Evolutionary conservation across 352 stramenopile species (phyloP).

Genomic region (Globisporangium middletonii): DNA sequence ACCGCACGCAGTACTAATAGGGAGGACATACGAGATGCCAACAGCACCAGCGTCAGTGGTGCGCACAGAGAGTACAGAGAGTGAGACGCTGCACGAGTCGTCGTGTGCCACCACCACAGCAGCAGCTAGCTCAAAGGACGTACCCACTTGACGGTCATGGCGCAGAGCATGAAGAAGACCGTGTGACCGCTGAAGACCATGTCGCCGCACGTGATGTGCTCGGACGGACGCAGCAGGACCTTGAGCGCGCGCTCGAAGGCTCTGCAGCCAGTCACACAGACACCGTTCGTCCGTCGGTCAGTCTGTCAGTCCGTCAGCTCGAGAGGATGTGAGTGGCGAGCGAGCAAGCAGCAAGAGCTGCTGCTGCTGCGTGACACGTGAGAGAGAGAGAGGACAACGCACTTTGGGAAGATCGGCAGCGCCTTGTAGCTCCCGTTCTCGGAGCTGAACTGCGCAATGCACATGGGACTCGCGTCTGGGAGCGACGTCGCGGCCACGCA

Average conservation of each 20-base stretch:
- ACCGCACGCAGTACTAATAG: conserved; percentile 37
- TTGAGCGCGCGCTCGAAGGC: conserved; percentile 77
- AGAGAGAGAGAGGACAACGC: conserved; percentile 9
- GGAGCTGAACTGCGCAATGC: conserved; percentile 81
- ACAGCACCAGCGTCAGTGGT: background rate
- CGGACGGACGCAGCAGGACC: conserved; percentile 72
- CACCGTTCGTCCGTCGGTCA: background rate
- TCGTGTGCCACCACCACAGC: background rate
- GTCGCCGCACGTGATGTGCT: conserved; percentile 86
- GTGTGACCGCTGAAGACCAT: conserved; percentile 88
- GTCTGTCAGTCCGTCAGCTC: background rate
- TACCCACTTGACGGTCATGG: conserved; percentile 77
- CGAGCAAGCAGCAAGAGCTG: background rate
- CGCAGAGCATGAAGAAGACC: conserved; percentile 81
- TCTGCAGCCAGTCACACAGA: conserved; percentile 16
- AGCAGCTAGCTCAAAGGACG: background rate
- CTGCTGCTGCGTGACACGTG: background rate
- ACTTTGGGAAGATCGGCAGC: conserved; percentile 85
- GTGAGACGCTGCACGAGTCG: too few relatives aligned
- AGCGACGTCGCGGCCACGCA: conserved; percentile 84
- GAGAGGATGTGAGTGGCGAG: conserved; percentile 4
- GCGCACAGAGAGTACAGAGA: background rate
- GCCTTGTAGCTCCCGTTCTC: conserved; percentile 69
- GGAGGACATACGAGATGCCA: background rate
- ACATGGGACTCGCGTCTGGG: conserved; percentile 80